These are phyloP conservation scores for Chaetoceros muelleri DNA, from an alignment of 108 stramenopile species.

Conservation along the genomic window DNA sequence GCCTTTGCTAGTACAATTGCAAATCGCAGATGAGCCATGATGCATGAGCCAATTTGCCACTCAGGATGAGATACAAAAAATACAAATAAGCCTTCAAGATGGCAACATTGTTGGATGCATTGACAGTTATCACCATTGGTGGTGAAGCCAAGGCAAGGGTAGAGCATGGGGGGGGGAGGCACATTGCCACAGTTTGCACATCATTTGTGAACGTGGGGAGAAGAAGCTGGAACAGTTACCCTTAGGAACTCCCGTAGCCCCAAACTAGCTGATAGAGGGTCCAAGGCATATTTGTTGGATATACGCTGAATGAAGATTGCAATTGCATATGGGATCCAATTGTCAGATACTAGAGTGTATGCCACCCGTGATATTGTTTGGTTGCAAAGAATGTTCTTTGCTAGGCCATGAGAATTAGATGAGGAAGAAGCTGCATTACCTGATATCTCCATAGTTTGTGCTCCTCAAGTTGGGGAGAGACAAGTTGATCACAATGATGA, in stretches of 20 bases:
- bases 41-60: neutral
- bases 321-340: slow-evolving; percentile 13
- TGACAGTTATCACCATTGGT: slow-evolving; percentile 6
- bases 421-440: too few species aligned
- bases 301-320: slow-evolving; percentile 7
- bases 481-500: too few species aligned
- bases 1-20: slow-evolving; percentile 1
- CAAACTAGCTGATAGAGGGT: slow-evolving; percentile 11
- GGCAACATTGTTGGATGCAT: slow-evolving; percentile 8
- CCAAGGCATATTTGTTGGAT: slow-evolving; percentile 18
- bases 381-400: slow-evolving; percentile 27
- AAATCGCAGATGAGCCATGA: neutral
- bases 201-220: slow-evolving; percentile 12
- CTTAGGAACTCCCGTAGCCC: neutral
- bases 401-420: too few species aligned
- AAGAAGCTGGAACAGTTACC: slow-evolving; percentile 9
- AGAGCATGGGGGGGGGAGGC: slow-evolving; percentile 5
- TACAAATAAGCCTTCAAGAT: slow-evolving; percentile 2
- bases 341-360: slow-evolving; percentile 9
- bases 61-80: neutral
- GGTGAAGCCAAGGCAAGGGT: slow-evolving; percentile 5
- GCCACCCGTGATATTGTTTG: slow-evolving; percentile 19
- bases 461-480: neutral
- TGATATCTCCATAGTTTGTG: too few species aligned
- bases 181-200: slow-evolving; percentile 3